These are phyloP conservation scores for Emericellopsis atlantica DNA, from an alignment of 2,329 filamentous ascomycete species.

Conservation along the genomic window DNA sequence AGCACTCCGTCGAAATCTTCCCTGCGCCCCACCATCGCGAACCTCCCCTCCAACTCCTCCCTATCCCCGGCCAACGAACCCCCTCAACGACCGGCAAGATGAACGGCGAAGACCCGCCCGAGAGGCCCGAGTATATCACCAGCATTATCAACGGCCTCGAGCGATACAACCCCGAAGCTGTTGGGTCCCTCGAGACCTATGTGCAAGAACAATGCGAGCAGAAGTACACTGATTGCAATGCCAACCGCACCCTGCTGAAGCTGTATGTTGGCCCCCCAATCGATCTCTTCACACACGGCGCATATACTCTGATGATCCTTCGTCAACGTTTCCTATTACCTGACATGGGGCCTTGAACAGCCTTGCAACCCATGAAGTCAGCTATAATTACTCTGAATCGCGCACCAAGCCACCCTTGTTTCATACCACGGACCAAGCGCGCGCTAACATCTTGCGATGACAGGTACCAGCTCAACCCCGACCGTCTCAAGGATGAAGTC, in stretches of 20 bases:
- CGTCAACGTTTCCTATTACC: conserved; percentile 97
- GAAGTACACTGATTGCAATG: conserved; percentile 89
- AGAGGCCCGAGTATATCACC: conserved; percentile 85
- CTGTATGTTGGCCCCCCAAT: conserved; percentile 55
- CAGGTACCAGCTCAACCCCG: conserved; percentile 99
- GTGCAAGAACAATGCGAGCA: conserved; percentile 89
- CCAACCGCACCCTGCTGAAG: conserved; percentile 91
- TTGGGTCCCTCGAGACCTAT: conserved; percentile 86
- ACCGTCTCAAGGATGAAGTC: conserved; percentile 91
- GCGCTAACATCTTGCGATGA: neutral
- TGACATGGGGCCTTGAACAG: conserved; percentile 47
- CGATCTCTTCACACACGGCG: neutral
- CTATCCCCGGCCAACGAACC: conserved; percentile 10
- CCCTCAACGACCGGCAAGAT: conserved; percentile 27
- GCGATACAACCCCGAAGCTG: conserved; percentile 97
- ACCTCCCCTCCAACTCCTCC: conserved; percentile 10
- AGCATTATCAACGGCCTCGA: conserved; percentile 93
- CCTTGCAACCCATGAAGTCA: conserved; percentile 51
- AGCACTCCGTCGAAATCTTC: conserved; percentile 30
- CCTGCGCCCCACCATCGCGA: conserved; percentile 27
- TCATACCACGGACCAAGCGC: neutral
- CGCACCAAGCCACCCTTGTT: neutral
- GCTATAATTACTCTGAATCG: conserved; percentile 16
- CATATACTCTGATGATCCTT: conserved; percentile 5
- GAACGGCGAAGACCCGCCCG: conserved; percentile 75